Base-by-base conservation (phyloP, 495 filamentous ascomycete genomes). In the Aspergillus sclerotiicarbonarius region DNA sequence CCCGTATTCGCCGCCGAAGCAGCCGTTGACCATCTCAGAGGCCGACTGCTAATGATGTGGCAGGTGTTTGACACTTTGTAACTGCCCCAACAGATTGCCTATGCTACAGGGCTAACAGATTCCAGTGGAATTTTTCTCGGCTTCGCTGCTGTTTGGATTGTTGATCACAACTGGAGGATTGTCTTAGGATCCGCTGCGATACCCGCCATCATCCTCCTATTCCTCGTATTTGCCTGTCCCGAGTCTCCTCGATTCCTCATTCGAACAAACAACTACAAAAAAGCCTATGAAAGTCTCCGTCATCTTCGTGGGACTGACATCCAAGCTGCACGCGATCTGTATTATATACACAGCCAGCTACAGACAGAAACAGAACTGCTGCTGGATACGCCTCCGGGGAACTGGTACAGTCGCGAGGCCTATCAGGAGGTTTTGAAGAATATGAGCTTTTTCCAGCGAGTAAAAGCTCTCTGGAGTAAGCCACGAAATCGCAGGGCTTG, bases 1-100 rank as follows among this genome's bases (percentile, higher is more conserved):
- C 84, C 88, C 15, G 80, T 92, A 30, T 90, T 82, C 64, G 82
- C 87, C 4, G 87, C 86, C 1, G 89, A 92, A 61, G 88, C 84
- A 63, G 76, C 80, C 4, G 87, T 86, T 1, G 86, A 88, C 18
- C 62, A 77, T 15, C 83, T 90, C 52, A 78, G 89, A 58, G 88
- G 88, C 43, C 84, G 78, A 18, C 68, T 91, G 10, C 82, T 88
- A 43, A 91, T 91, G 88, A 80, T 75, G 30, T 90, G 87, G 88
- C 88, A 92, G 62, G 76, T 91, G 71, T 91, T 87, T 56, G 87
- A 87, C 56, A 85, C 87, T 55, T 81, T 88, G 51, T 74, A 56
- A 10, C 64, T 54, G 31, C 39, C n/a, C 31, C 5, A 13, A 35
- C 19, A n/a, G 9, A 8, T 31, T 47, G 15, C 32, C 5, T 16